Evolutionary conservation across 2,329 filamentous ascomycete genomes (phyloP).

Genomic region (Talaromyces sp.): DNA sequence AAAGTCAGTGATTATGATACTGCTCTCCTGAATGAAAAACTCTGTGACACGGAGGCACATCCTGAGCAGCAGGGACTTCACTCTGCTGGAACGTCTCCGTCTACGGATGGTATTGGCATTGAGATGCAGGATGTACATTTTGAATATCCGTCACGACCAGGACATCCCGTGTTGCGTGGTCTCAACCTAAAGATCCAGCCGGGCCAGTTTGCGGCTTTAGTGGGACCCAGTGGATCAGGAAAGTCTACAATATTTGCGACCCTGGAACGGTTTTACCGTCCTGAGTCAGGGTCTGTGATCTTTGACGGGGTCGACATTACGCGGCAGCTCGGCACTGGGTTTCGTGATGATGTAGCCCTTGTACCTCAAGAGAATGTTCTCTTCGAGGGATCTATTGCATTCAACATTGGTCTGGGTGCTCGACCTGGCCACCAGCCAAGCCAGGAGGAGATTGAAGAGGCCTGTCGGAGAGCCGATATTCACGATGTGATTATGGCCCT

Average conservation of each 20-base stretch:
- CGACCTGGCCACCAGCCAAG: constrained; percentile 51
- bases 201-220: constrained; percentile 59
- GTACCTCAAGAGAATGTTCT: constrained; percentile 45
- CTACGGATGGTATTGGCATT: constrained; percentile 40
- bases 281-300: constrained; percentile 45
- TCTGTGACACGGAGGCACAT: constrained; percentile 21
- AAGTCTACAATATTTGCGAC: constrained; percentile 61
- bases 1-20: constrained; percentile 2
- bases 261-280: constrained; percentile 51
- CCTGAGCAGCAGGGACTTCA: constrained; percentile 5
- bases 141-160: constrained; percentile 59
- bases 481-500: constrained; percentile 64
- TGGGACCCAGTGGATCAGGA: constrained; percentile 61
- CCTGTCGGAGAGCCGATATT: constrained; percentile 64
- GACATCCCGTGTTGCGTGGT: constrained; percentile 52
- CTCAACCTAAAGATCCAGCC: constrained; percentile 54
- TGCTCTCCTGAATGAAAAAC: constrained; percentile 16
- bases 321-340: constrained; percentile 30
- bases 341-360: constrained; percentile 41
- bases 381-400: constrained; percentile 44
- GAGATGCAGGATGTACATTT: constrained; percentile 58
- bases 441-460: constrained; percentile 59
- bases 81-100: constrained; percentile 6
- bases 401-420: constrained; percentile 42
- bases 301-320: constrained; percentile 49